Percentiles rank a stretch among this genome's conserved stretches.
These are phyloP conservation scores for Rossbeevera mucosa DNA, from an alignment of 768 basidiomycete genomes.

Conservation along the genomic window DNA sequence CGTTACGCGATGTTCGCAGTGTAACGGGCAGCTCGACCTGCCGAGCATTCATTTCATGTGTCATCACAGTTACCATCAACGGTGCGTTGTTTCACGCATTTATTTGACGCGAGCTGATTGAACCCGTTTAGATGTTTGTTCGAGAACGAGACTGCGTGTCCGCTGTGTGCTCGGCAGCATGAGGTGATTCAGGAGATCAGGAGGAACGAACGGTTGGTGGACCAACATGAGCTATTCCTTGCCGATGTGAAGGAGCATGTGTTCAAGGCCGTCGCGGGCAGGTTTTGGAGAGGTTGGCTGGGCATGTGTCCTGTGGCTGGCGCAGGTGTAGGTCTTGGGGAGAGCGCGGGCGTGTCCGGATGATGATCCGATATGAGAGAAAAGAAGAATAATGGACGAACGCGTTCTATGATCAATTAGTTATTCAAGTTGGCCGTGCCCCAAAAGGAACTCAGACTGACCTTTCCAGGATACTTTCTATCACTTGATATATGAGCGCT, in stretches of 20 bases:
- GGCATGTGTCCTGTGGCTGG: constrained; percentile 2
- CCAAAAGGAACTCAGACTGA: no score
- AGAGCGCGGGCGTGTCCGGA: neutral
- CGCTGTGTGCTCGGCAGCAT: constrained; percentile 81
- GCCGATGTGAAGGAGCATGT: constrained; percentile 69
- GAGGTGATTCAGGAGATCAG: constrained; percentile 87
- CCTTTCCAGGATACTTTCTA: no score
- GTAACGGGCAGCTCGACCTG: constrained; percentile 85
- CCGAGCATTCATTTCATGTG: constrained; percentile 98
- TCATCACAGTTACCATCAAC: constrained; percentile 92
- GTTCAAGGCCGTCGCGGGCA: constrained; percentile 65
- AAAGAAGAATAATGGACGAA: no score
- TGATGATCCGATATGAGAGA: constrained; percentile 2
- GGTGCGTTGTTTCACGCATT: constrained; percentile 40
- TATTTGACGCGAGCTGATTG: neutral
- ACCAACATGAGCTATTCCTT: constrained; percentile 77
- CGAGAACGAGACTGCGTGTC: constrained; percentile 88
- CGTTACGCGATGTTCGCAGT: constrained; percentile 87
- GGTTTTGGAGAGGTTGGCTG: constrained; percentile 65
- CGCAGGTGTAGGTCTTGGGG: neutral
- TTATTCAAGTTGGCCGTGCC: no score
- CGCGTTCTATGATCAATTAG: no score
- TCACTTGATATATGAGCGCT: no score
- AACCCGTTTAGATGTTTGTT: constrained; percentile 63
- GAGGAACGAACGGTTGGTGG: constrained; percentile 71